Conservation (phyloP, 306 rosid species). For the Prunus fruticosa region DNA sequence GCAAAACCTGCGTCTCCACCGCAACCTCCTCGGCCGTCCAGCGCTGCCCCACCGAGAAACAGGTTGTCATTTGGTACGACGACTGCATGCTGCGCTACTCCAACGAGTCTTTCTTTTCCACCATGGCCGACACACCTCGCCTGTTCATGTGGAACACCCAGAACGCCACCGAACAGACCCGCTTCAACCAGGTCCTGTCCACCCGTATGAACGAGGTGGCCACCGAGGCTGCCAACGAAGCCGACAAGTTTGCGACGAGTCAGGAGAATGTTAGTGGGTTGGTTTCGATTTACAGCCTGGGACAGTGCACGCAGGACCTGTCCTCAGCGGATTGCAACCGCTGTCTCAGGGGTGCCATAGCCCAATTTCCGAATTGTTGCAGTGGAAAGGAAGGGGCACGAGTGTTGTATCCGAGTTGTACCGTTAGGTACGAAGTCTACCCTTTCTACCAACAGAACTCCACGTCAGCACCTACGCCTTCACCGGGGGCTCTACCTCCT, state of each 20-base stretch:
- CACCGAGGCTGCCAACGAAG: not conserved
- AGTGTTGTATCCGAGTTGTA: conserved; percentile 9
- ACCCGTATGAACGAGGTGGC: no score
- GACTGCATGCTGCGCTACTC: no score
- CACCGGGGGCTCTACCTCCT: not conserved
- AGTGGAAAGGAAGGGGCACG: not conserved
- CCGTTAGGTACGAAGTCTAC: conserved; percentile 2
- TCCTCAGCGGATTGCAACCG: not conserved
- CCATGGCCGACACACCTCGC: no score
- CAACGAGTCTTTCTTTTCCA: no score
- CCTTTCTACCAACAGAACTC: conserved; percentile 1
- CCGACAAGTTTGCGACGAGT: not conserved
- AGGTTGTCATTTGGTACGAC: no score
- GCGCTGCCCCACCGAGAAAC: no score
- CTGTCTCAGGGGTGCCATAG: not conserved
- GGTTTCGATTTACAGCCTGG: not conserved
- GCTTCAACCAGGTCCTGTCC: no score
- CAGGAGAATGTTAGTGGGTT: not conserved
- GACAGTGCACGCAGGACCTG: conserved; percentile 35
- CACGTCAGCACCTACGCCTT: not conserved
- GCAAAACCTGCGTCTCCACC: no score
- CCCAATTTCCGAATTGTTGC: not conserved
- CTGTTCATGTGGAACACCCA: no score
- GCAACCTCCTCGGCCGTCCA: no score
- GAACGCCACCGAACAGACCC: no score